Conservation (phyloP, 257 asterid genomes). For the Plantago major region DNA sequence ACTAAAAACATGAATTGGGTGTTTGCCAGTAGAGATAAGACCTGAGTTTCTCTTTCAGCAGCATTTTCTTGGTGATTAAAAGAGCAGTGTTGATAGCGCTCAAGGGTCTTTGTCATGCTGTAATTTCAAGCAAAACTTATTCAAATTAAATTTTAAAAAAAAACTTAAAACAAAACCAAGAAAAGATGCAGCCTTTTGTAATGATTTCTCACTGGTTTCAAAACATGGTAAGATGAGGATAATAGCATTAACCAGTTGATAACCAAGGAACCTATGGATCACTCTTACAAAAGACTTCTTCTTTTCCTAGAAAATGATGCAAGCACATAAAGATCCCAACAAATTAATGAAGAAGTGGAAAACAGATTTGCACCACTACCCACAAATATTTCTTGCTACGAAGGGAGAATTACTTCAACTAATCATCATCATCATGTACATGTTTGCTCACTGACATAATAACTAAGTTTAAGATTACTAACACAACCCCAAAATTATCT, state of each 20-base stretch:
- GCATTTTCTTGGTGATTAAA: constrained; percentile 53
- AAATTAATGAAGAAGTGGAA: constrained; percentile 8
- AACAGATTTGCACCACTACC: constrained; percentile 1
- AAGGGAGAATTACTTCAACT: background rate
- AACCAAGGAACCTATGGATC: background rate
- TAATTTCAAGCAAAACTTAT: constrained; percentile 4
- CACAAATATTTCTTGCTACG: background rate
- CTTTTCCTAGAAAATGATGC: constrained; percentile 5
- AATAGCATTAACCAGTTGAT: constrained; percentile 12
- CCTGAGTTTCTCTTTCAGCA: constrained; percentile 73
- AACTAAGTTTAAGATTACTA: background rate
- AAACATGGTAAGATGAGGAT: constrained; percentile 1
- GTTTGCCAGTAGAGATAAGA: constrained; percentile 2
- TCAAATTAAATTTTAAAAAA: background rate
- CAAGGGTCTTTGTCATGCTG: constrained; percentile 68
- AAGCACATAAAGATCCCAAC: background rate
- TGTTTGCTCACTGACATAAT: constrained; percentile 2
- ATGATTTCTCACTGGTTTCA: background rate
- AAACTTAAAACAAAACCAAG: background rate
- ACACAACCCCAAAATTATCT: background rate
- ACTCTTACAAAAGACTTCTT: background rate
- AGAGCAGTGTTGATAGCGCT: constrained; percentile 79
- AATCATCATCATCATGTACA: background rate
- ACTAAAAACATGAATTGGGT: no score
- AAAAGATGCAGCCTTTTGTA: background rate